Evolutionary conservation across 495 filamentous ascomycete species (phyloP).

Genomic region (Coniosporium apollinis): DNA sequence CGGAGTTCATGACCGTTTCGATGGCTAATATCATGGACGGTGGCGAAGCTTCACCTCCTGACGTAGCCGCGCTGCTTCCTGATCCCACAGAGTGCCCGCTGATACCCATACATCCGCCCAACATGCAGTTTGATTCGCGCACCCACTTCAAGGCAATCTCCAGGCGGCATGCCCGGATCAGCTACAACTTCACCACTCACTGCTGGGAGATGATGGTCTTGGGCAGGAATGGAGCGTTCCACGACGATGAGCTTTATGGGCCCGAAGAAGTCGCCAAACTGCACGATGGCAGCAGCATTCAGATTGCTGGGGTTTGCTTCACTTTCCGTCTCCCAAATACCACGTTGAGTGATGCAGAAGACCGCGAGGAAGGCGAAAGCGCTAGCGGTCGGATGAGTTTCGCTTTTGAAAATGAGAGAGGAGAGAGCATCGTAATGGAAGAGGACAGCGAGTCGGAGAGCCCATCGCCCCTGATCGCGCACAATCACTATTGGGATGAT

Average conservation of each 20-base stretch:
- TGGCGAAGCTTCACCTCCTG: too few species aligned
- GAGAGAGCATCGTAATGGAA: conserved; percentile 26
- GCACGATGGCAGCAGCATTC: conserved; percentile 53
- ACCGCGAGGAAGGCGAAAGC: conserved; percentile 32
- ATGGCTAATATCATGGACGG: too few species aligned
- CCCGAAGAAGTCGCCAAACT: conserved; percentile 46
- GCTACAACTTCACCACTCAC: conserved; percentile 57
- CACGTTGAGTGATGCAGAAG: conserved; percentile 48
- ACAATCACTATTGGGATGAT: too few species aligned
- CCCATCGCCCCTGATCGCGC: conserved; percentile 3
- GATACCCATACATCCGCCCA: conserved; percentile 57
- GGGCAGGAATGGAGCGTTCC: conserved; percentile 74
- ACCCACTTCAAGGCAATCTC: conserved; percentile 50
- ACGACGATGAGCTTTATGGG: conserved; percentile 53
- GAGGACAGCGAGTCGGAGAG: conserved; percentile 35
- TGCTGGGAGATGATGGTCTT: conserved; percentile 66
- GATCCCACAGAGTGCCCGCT: conserved; percentile 51
- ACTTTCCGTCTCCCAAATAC: conserved; percentile 60
- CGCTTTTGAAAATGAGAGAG: conserved; percentile 43
- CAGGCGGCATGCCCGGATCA: conserved; percentile 66
- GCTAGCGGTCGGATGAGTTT: conserved; percentile 36
- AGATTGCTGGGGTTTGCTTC: conserved; percentile 64
- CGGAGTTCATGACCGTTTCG: too few species aligned
- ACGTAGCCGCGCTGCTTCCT: conserved; percentile 16
- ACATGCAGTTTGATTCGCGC: conserved; percentile 24